These are phyloP conservation scores for Solanum aculeatissimum DNA, from an alignment of 305 asterid species.

Conservation along the genomic window DNA sequence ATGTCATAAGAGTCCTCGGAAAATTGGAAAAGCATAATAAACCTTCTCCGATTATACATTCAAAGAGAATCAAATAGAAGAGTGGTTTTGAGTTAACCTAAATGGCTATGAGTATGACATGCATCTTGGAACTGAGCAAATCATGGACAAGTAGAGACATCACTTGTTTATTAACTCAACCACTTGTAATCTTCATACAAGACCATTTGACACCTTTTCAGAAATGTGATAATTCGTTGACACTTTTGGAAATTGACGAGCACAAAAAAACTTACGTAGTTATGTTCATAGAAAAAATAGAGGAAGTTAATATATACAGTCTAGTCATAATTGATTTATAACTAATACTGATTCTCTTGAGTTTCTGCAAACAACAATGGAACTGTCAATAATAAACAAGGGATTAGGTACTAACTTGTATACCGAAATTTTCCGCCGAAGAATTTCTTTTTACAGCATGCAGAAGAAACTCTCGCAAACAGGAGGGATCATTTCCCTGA, in stretches of 20 bases:
- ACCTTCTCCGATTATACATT: not conserved
- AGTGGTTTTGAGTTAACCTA: not conserved
- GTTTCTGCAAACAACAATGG: not conserved
- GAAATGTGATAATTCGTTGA: not conserved
- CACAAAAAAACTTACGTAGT: not conserved
- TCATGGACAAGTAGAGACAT: not conserved
- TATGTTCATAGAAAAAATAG: not conserved
- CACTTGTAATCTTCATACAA: not conserved
- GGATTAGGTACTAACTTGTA: slow-evolving; percentile 48
- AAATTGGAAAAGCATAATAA: not conserved
- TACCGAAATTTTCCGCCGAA: slow-evolving; percentile 51
- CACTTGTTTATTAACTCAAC: not conserved
- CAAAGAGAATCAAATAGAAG: not conserved
- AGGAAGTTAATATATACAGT: not conserved
- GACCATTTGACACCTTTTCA: not conserved
- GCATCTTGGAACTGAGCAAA: not conserved
- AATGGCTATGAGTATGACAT: not conserved
- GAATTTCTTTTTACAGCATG: slow-evolving; percentile 42
- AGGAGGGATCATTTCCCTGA: slow-evolving; percentile 85
- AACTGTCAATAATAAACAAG: not conserved
- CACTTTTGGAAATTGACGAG: not conserved
- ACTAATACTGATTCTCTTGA: not conserved
- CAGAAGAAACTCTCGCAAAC: slow-evolving; percentile 88
- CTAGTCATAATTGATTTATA: not conserved
- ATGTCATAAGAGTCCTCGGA: not conserved